These are phyloP conservation scores for Aspergillus sp. DNA, from an alignment of 2,329 filamentous ascomycete genomes.

Conservation along the genomic window DNA sequence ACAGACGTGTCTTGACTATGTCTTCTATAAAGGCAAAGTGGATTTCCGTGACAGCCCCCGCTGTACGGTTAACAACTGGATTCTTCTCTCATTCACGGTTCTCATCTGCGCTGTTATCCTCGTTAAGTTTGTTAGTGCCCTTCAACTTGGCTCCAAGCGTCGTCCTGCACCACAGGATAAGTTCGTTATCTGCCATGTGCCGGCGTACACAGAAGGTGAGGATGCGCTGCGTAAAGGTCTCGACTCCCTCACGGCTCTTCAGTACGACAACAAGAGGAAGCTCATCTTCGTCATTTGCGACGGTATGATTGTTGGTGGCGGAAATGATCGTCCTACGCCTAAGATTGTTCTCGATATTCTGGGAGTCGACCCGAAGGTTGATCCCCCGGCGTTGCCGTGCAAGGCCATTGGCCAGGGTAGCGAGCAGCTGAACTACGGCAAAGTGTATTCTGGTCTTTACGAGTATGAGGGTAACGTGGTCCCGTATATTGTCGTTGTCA, in stretches of 20 bases:
- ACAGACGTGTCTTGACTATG: constrained; percentile 76
- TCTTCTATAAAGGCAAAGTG: constrained; percentile 77
- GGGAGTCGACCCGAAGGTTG: constrained; percentile 93
- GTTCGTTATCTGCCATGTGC: constrained; percentile 97
- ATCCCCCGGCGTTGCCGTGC: constrained; percentile 91
- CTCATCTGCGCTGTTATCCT: constrained; percentile 77
- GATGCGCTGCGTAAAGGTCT: constrained; percentile 90
- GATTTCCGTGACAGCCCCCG: constrained; percentile 78
- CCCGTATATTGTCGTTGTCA: constrained; percentile 92
- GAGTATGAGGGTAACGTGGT: constrained; percentile 98
- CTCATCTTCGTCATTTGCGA: constrained; percentile 47
- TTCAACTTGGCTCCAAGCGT: constrained; percentile 90
- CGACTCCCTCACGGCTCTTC: constrained; percentile 88
- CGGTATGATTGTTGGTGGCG: constrained; percentile 84
- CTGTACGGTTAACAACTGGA: constrained; percentile 88
- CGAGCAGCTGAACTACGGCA: constrained; percentile 96
- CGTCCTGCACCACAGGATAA: constrained; percentile 92
- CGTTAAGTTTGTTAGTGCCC: constrained; percentile 86
- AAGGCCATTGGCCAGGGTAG: constrained; percentile 85
- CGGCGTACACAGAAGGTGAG: constrained; percentile 96
- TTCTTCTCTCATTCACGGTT: constrained; percentile 83
- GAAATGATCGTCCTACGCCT: constrained; percentile 93
- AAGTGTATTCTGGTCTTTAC: constrained; percentile 97
- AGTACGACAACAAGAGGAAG: constrained; percentile 98
- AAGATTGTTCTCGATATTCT: constrained; percentile 98